Evolutionary conservation across 2,329 filamentous ascomycete genomes (phyloP), one percentile per base, ranked within the genome.

Genomic region (Colletotrichum spinosum): DNA sequence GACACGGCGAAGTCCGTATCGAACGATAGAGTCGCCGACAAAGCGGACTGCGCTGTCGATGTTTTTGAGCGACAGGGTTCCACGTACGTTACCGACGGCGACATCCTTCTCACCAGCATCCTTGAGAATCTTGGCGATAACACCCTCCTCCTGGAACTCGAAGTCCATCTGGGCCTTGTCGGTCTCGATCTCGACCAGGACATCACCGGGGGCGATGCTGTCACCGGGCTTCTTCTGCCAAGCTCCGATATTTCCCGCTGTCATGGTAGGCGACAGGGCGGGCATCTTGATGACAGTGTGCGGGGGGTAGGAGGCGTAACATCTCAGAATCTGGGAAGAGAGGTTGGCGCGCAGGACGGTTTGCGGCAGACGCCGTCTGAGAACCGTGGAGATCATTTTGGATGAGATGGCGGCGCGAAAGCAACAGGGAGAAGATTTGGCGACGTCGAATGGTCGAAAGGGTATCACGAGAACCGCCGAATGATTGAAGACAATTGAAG

Each of bases 101-200:
- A 99, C 84, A 78, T 99, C 96, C 86, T 98, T 99, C 80, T 91
- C 91, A 70, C 97, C 97, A 67, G 91, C 90, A 50, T 97, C 92
- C 84, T 94, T 96, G 76, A 99, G 85, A 69, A 98, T 87, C 87
- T 97, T 97, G 75, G 96, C 95, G 72, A 99, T 86, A 67, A 97
- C 88, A 84, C 95, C 96, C 78, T 98, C 96, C 76, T 99, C 96
- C 82, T 99, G 96, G 83, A 97, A 98, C 82, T 99, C 96, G 79
- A 99, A 98, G 85, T 99, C 96, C 96, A 99, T 99, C 85, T 98
- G 96, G 70, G 96, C 96, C 88, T 99, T 99, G 83, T 99, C 96
- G 74, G 96, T 99, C 88, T 99, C 96, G 75, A 98, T 97, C 86
- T 97, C 94, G 72, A 97, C 94, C 72, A 99, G 84, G 51, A 99